Evolutionary conservation across 1,284 basidiomycete species (phyloP).

Genomic region (Pholiota adiposa): DNA sequence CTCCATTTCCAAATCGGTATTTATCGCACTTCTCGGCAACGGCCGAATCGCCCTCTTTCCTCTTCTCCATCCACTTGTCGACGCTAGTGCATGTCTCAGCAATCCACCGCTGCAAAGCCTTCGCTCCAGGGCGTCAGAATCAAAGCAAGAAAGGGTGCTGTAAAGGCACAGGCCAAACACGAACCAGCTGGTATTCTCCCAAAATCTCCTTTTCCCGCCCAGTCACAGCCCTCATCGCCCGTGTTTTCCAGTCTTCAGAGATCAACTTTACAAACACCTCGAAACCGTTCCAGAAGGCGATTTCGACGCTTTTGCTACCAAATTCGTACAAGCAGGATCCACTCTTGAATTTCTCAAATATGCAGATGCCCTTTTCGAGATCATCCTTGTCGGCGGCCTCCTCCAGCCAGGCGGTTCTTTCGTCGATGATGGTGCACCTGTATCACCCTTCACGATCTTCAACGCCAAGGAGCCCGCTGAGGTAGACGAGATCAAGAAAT

Average conservation of each 20-base stretch:
- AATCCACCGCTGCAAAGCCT: conserved; percentile 79
- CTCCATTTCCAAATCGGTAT: conserved; percentile 16
- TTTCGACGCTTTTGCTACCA: conserved; percentile 82
- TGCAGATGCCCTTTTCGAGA: conserved; percentile 94
- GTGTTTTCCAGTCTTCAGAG: conserved; percentile 80
- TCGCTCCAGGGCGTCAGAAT: conserved; percentile 87
- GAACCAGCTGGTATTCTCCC: conserved; percentile 67
- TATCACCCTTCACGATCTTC: conserved; percentile 84
- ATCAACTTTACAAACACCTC: conserved; percentile 93
- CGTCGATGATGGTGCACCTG: conserved; percentile 84
- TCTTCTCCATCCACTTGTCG: conserved; percentile 32
- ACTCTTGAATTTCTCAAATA: conserved; percentile 95
- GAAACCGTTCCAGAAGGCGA: conserved; percentile 84
- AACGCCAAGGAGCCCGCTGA: conserved; percentile 79
- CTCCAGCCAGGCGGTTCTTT: conserved; percentile 94
- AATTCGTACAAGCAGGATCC: conserved; percentile 89
- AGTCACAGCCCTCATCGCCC: conserved; percentile 9
- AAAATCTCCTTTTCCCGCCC: conserved; percentile 10
- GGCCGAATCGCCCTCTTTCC: conserved; percentile 25
- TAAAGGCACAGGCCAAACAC: conserved; percentile 89
- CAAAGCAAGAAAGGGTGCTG: conserved; percentile 86
- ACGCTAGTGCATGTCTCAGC: conserved; percentile 84
- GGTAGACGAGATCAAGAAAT: conserved; percentile 87
- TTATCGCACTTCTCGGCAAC: conserved; percentile 24
- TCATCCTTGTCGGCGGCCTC: conserved; percentile 92